Base-by-base conservation (phyloP, 1,284 basidiomycete species). In the Melampsora americana region DNA sequence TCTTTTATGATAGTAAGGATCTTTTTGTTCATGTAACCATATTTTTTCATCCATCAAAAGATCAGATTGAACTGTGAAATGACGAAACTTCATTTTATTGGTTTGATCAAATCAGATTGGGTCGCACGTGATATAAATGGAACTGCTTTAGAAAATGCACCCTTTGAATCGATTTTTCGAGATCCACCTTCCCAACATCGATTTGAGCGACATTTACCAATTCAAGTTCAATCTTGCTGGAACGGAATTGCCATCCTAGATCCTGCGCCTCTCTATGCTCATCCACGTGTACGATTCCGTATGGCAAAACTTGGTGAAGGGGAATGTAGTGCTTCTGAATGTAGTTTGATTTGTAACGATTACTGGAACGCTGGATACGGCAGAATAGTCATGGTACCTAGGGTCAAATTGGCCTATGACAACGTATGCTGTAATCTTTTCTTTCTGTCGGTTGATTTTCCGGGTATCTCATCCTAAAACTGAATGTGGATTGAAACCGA, bases 161-260 rank as follows among this genome's bases (percentile, higher is more conserved):
- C 94, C 0, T 97, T 97, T 80, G 94, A 96, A 83, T 85, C 87
- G 78, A 90, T 97, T 78, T 95, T 97, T 87, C 92, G 92, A 82
- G 89, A 96, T 81, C 82, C 86, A 20, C 84, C 87, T 44, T 91
- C 90, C 0, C 87, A 88, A 32, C 85, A 88, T 75, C 88, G 92
- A 48, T 97, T 93, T 87, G 91, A 92, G 83, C 86, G 88, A 46
- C 94, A 97, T 83, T 86, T 97, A 0, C 94, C 94, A 0, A 86
- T 96, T 39, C 94, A 97, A 83, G 92, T 96, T 28, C 94, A 96
- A 84, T 91, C 90, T 4, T 97, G 94, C 84, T 96, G 94, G 94
- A 96, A 96, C 83, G 94, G 94, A 48, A 90, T 96, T 79, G 93
- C 93, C 26, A 86, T 97, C 2, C 87, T 96, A 66, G 94, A 96